phyloP scores from a whole-genome alignment of 176 grass and related monocot species.

The Leersia perrieri region DNA sequence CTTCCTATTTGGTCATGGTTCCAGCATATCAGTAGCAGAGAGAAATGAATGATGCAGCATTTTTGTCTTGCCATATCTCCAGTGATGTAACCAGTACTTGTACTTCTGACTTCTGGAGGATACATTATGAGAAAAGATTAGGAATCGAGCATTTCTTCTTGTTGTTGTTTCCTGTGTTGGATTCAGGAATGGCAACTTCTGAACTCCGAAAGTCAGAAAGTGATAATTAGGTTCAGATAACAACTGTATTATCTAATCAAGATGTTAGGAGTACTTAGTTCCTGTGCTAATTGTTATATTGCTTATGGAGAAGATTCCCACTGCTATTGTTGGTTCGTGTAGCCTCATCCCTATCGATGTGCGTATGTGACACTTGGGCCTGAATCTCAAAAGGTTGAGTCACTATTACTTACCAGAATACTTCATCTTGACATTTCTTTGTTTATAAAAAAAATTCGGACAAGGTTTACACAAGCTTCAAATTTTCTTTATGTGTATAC shows the following conservation, averaged over 20 bases:
- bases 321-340: background rate
- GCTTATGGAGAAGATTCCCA: too few species aligned
- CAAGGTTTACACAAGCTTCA: too few species aligned
- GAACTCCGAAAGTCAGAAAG: background rate
- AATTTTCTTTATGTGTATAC: too few species aligned
- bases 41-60: too few species aligned
- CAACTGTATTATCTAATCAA: conserved; percentile 3
- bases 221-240: background rate
- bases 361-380: background rate
- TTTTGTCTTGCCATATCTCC: background rate
- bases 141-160: too few species aligned
- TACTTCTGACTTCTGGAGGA: background rate
- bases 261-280: background rate
- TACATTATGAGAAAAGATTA: background rate
- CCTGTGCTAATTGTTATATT: too few species aligned
- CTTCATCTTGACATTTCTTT: too few species aligned
- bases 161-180: background rate
- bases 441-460: too few species aligned
- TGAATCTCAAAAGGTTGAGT: too few species aligned
- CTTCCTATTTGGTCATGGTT: background rate
- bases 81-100: background rate
- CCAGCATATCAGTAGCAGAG: background rate
- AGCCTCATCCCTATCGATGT: background rate
- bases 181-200: background rate
- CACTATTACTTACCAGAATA: too few species aligned